Evolutionary conservation across 352 stramenopile species (phyloP), one percentile per base, ranked within the genome.

Genomic region (Phytopythium ostracodes): DNA sequence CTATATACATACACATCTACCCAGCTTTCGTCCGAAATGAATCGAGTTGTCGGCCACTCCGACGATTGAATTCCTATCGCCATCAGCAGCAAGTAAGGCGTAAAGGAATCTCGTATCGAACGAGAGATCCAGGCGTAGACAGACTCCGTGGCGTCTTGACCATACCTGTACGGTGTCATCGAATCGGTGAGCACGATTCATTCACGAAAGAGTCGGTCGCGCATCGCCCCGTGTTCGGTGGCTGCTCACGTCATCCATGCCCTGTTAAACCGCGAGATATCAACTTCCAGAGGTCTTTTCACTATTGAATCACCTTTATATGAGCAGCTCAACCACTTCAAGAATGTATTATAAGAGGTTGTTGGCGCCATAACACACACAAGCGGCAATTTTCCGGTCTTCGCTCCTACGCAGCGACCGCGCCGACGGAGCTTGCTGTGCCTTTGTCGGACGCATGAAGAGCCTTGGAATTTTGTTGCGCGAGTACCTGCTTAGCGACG

Each of bases 401-500:
- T n/a, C 38, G 4, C 15, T 22, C 38, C 44, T 51, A 51, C 3
- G 44, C 42, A 3, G 17, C 42, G 18, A 24, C 42, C 17, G 18
- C 44, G 44, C 44, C 44, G 22, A 5, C 44, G 25, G n/a, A 31
- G 22, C 44, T 51, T 10, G 10, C n/a, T 5, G 11, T 14, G 0
- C 3, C 22, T 14, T 52, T 24, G 25, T 11, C 46, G 9, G 46
- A n/a, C 46, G 2, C 24, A 8, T 20, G 17, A 29, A 7, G 11
- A 4, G 8, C n/a, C 49, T 20, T 15, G 17, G 18, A 5, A 31
- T 58, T 46, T 10, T 38, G 35, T 4, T 14, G 7, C 8, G 25
- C n/a, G 38, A 65, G 10, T 15, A 38, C 44, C n/a, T 66, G 49
- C 46, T 63, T 64, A 49, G 53, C 61, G 24, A 52, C 42, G 36